phyloP scores from a whole-genome alignment of 805 yeast genomes.

The Nakazawaea holstii region DNA sequence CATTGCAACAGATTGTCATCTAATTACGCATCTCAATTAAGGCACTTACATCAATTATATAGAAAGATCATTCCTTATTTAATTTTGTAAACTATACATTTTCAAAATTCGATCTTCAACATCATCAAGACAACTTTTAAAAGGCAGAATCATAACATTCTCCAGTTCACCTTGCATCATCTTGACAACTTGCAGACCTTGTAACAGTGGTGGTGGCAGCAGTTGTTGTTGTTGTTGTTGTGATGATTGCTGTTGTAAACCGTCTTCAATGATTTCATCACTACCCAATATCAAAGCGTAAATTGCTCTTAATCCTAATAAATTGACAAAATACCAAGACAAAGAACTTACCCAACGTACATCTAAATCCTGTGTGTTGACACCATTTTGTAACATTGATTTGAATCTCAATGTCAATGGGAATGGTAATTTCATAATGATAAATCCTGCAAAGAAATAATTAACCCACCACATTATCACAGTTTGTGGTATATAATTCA shows the following conservation, averaged over 20 bases:
- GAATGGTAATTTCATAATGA: constrained; percentile 84
- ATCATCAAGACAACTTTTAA: constrained; percentile 49
- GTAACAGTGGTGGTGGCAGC: constrained; percentile 15
- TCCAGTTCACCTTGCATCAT: constrained; percentile 69
- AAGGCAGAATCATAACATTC: constrained; percentile 57
- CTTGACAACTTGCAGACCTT: constrained; percentile 39
- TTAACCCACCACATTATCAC: constrained; percentile 95
- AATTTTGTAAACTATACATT: background rate
- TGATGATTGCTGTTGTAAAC: constrained; percentile 35
- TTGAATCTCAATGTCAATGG: constrained; percentile 87
- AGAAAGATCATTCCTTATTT: too few species aligned
- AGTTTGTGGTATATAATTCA: constrained; percentile 87
- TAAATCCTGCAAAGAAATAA: constrained; percentile 87
- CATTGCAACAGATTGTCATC: too few species aligned
- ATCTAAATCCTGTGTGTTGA: constrained; percentile 77
- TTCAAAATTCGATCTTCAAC: constrained; percentile 54
- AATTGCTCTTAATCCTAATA: constrained; percentile 78
- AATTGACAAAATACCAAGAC: constrained; percentile 92
- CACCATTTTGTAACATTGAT: constrained; percentile 86
- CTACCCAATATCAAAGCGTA: constrained; percentile 64
- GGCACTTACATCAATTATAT: too few species aligned
- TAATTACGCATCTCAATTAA: too few species aligned
- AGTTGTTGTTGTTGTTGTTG: constrained; percentile 24
- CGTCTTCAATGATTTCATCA: constrained; percentile 36
- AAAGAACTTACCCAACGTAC: constrained; percentile 90